Evolutionary conservation across 176 grass and related monocot genomes (phyloP).

Genomic region (Avena sativa): DNA sequence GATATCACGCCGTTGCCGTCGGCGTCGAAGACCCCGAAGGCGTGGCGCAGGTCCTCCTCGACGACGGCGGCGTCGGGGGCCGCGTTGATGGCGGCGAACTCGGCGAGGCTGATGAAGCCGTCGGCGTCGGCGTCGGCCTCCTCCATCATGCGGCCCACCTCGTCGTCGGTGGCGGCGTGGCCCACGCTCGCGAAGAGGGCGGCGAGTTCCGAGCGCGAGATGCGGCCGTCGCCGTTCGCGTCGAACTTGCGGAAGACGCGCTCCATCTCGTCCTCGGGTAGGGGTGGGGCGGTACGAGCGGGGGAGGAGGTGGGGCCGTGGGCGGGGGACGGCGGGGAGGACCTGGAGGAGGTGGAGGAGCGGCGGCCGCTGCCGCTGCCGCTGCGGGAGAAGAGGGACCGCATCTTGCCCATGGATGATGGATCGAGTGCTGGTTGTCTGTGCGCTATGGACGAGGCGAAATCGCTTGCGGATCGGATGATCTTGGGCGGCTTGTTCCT

Average conservation of each 20-base stretch:
- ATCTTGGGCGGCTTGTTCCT: background rate
- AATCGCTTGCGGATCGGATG: background rate
- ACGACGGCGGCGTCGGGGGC: constrained; percentile 26
- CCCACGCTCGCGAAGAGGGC: constrained; percentile 69
- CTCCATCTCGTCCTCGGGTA: constrained; percentile 51
- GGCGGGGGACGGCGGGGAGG: background rate
- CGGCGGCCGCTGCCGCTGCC: background rate
- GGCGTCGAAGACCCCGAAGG: constrained; percentile 81
- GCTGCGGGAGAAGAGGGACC: constrained; percentile 71
- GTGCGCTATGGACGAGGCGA: background rate
- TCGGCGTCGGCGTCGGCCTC: constrained; percentile 92
- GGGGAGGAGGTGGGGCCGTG: background rate
- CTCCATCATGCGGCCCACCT: constrained; percentile 77
- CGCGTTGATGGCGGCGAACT: constrained; percentile 74
- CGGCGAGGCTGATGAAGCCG: constrained; percentile 77
- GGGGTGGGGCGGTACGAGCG: background rate
- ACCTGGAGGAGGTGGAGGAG: constrained; percentile 6
- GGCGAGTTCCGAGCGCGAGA: constrained; percentile 71
- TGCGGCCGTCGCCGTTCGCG: constrained; percentile 79
- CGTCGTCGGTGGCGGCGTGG: constrained; percentile 61
- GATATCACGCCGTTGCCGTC: constrained; percentile 78
- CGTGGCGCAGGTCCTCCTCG: constrained; percentile 85
- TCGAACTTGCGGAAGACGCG: constrained; percentile 94
- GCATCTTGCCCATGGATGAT: constrained; percentile 68
- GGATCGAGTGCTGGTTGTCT: background rate